A percentile compares a stretch with the other conserved stretches of the same genome.
Evolutionary conservation across 768 basidiomycete genomes (phyloP).

Genomic region (Leucosporidium yakuticum): DNA sequence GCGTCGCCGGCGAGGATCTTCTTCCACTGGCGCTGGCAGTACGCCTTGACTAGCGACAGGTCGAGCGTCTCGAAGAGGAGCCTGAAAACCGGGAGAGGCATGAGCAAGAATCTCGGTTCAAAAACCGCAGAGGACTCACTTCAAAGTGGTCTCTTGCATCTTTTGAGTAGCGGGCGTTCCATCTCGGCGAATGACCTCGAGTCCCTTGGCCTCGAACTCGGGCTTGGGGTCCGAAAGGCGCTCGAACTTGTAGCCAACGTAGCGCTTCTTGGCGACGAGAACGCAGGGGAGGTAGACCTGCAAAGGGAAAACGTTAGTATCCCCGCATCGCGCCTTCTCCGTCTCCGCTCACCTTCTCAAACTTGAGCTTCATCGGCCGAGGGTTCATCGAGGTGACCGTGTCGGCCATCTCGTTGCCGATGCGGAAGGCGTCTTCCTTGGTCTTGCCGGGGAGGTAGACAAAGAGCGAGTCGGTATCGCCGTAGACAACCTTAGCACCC

Average conservation of each 20-base stretch:
- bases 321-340: no score
- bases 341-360: slow-evolving; percentile 69
- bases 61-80: slow-evolving; percentile 86
- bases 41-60: slow-evolving; percentile 79
- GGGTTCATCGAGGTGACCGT: slow-evolving; percentile 80
- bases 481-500: slow-evolving; percentile 91
- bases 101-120: slow-evolving; percentile 10
- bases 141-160: slow-evolving; percentile 82
- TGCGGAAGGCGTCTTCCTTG: slow-evolving; percentile 85
- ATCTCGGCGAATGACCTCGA: slow-evolving; percentile 91
- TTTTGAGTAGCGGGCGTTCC: slow-evolving; percentile 85
- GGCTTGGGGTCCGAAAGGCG: slow-evolving; percentile 69
- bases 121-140: slow-evolving; percentile 49
- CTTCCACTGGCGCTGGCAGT: slow-evolving; percentile 75
- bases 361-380: slow-evolving; percentile 87
- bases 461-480: slow-evolving; percentile 95
- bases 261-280: slow-evolving; percentile 96
- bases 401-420: slow-evolving; percentile 88
- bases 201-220: slow-evolving; percentile 90
- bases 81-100: slow-evolving; percentile 48
- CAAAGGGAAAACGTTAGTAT: not conserved
- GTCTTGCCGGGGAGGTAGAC: slow-evolving; percentile 83
- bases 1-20: slow-evolving; percentile 73
- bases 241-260: slow-evolving; percentile 96
- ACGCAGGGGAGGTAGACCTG: slow-evolving; percentile 93